Conservation (phyloP, 1,284 basidiomycete genomes). For the Ganoderma boninense region DNA sequence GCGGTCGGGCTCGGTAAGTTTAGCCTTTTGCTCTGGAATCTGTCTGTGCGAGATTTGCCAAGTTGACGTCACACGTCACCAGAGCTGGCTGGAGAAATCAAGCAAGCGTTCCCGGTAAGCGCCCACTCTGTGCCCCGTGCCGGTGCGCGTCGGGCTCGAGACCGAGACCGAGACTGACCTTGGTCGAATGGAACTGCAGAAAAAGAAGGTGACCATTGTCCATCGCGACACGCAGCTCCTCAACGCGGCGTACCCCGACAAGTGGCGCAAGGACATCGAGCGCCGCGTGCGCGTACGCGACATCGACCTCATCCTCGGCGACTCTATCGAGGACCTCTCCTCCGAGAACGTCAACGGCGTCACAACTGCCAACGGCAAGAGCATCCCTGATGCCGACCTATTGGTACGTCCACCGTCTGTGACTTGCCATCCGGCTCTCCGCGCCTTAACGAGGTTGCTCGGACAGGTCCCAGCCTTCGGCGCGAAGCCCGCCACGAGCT, state of each 20-base stretch:
- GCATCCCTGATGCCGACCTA: conserved; percentile 59
- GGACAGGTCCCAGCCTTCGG: conserved; percentile 61
- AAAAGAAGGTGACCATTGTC: conserved; percentile 71
- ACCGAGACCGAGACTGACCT: neutral
- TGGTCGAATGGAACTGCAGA: conserved; percentile 41
- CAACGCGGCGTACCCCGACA: conserved; percentile 64
- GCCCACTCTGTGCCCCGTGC: conserved; percentile 13
- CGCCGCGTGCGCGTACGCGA: conserved; percentile 51
- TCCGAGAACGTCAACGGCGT: conserved; percentile 41
- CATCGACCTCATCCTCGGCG: conserved; percentile 61
- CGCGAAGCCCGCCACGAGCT: conserved; percentile 57
- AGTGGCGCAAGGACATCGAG: conserved; percentile 59
- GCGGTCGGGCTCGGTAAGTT: conserved; percentile 65
- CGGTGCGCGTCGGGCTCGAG: too few relatives aligned
- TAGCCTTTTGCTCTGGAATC: neutral
- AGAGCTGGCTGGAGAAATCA: conserved; percentile 69
- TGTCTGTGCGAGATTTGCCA: conserved; percentile 5
- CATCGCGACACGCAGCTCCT: conserved; percentile 61
- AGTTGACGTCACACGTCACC: conserved; percentile 1
- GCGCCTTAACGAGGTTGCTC: neutral
- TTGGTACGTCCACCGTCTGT: conserved; percentile 51
- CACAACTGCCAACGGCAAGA: conserved; percentile 61
- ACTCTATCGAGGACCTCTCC: conserved; percentile 57
- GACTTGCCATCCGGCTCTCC: conserved; percentile 1
- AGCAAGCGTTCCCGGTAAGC: conserved; percentile 54